phyloP scores from a whole-genome alignment of 2,329 filamentous ascomycete species.

The Chaetomiaceae sp. region DNA sequence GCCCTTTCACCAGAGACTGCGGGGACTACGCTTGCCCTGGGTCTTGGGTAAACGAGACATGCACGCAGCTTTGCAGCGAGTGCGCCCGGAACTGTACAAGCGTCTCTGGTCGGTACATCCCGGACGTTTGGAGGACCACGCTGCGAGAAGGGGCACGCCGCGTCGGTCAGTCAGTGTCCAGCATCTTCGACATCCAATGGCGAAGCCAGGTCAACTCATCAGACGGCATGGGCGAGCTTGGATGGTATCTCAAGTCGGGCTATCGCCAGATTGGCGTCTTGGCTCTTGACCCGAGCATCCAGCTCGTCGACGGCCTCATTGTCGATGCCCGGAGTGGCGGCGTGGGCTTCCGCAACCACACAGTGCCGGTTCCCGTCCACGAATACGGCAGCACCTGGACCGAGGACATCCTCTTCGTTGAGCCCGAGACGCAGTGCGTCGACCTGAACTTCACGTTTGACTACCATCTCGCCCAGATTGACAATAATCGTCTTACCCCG shows the following conservation, averaged over 20 bases:
- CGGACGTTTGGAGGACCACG: background rate
- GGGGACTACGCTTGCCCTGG: conserved; percentile 2
- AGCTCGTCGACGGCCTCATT: conserved; percentile 12
- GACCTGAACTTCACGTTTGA: conserved; percentile 13
- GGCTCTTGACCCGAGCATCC: conserved; percentile 1
- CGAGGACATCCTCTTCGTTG: conserved; percentile 15
- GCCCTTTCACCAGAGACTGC: background rate
- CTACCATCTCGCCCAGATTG: background rate
- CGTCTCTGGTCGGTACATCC: conserved; percentile 3
- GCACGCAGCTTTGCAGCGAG: background rate
- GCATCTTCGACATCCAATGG: conserved; percentile 16
- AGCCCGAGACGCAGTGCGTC: conserved; percentile 9
- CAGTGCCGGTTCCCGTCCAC: background rate
- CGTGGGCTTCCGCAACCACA: conserved; percentile 16
- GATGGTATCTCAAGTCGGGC: conserved; percentile 3
- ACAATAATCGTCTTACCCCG: background rate
- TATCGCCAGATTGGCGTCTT: conserved; percentile 10
- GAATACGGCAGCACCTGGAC: conserved; percentile 10
- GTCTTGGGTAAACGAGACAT: conserved; percentile 3
- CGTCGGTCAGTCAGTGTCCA: conserved; percentile 4
- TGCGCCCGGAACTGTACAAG: background rate
- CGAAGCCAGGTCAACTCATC: conserved; percentile 5
- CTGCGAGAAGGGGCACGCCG: background rate
- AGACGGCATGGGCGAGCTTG: background rate
- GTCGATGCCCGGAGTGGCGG: conserved; percentile 11